A percentile compares a stretch with the other conserved stretches of the same genome.
Evolutionary conservation across 2,329 filamentous ascomycete genomes (phyloP).

Genomic region (Grosmannia serpens): DNA sequence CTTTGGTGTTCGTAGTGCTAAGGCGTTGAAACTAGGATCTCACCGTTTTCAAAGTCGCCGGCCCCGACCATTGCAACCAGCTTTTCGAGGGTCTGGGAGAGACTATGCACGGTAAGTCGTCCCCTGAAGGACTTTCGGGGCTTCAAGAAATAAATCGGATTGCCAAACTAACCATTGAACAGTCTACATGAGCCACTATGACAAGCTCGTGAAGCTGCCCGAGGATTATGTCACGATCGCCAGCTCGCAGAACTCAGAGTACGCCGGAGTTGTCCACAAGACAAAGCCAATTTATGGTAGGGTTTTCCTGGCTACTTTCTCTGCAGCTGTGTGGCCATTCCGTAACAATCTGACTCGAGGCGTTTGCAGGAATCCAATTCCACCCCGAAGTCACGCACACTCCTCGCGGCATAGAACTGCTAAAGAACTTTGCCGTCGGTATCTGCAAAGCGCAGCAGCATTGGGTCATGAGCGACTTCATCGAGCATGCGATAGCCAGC

Average conservation of each 20-base stretch:
- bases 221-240: slow-evolving; percentile 60
- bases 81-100: slow-evolving; percentile 70
- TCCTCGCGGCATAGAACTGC: slow-evolving; percentile 53
- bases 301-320: background rate
- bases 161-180: slow-evolving; percentile 2
- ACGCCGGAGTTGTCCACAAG: slow-evolving; percentile 65
- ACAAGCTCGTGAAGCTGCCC: slow-evolving; percentile 39
- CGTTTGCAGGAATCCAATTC: slow-evolving; percentile 56
- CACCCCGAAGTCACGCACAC: slow-evolving; percentile 67
- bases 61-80: slow-evolving; percentile 52
- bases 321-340: background rate
- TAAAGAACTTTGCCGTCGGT: slow-evolving; percentile 72
- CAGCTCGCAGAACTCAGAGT: slow-evolving; percentile 62
- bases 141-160: background rate
- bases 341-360: slow-evolving; percentile 6
- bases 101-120: slow-evolving; percentile 37
- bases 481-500: slow-evolving; percentile 65
- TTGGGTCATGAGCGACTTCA: slow-evolving; percentile 82
- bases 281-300: slow-evolving; percentile 55
- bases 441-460: slow-evolving; percentile 68
- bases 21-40: slow-evolving; percentile 62
- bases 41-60: slow-evolving; percentile 43
- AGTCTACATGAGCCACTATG: slow-evolving; percentile 75
- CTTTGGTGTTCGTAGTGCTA: slow-evolving; percentile 17
- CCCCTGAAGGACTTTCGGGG: background rate